Evolutionary conservation across 2,329 filamentous ascomycete species (phyloP), one percentile per base, ranked within the genome.

Genomic region (Metarhizium guizhouense): DNA sequence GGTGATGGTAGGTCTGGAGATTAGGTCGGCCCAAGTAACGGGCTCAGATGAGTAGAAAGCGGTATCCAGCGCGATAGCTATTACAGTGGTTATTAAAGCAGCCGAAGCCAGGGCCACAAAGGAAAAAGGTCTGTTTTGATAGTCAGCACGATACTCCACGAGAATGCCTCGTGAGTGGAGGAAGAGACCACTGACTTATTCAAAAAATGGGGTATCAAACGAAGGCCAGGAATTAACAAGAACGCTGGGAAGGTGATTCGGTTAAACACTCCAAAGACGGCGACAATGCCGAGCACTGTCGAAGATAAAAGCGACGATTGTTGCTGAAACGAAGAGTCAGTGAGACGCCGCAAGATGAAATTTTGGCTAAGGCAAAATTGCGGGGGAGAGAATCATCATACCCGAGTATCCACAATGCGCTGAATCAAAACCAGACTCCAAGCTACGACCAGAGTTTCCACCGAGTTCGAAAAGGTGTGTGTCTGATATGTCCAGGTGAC

Each of bases 401-500:
- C 90, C 74, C 86, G 88, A 65, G 87, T 84, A 61, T 87, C 85
- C 49, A 87, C 78, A 62, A 97, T 94, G 68, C 93, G 86, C 70
- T 89, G 85, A 59, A 96, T 92, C 69, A 99, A 74, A 51, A 97
- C 92, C 70, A 99, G 74, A 66, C 88, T 92, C 94, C 94, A 99
- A 54, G 90, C 83, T 53, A 99, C 91, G 52, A 93, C 81, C 63
- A 99, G 76, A 3, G 94, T 97, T 75, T 99, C 94, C 62, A 97
- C 82, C 59, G 93, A 95, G 73, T 99, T 99, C 60, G 93, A 97
- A 71, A 99, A 97, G 13, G 94, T 97, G 72, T 99, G 94, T 18
- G 90, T 94, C 73, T 99, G 94, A 74, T 93, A 96, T 48, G 93
- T 96, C 93, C 94, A 99, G 51, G 94, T 99, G 63, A 96, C 93